These are phyloP conservation scores for Blastobotrys niveus DNA, from an alignment of 1,139 yeast species.

Conservation along the genomic window DNA sequence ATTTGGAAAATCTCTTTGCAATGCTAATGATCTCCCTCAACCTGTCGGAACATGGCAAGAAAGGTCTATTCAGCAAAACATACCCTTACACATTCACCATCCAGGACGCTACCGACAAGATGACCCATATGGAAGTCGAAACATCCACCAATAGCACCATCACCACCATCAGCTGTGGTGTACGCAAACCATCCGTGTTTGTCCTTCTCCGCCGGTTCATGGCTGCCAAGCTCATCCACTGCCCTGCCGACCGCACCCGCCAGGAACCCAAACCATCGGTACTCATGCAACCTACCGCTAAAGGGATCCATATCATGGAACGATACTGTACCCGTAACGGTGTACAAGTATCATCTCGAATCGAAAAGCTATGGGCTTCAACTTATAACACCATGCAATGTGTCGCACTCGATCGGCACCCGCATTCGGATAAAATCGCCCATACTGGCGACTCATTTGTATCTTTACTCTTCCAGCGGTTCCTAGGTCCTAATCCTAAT, in stretches of 20 bases:
- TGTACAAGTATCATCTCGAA: conserved; percentile 25
- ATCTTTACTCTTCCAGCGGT: conserved; percentile 54
- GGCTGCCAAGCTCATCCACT: conserved; percentile 64
- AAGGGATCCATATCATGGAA: conserved; percentile 70
- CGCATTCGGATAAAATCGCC: conserved; percentile 53
- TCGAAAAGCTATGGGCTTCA: conserved; percentile 38
- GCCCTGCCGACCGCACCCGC: conserved; percentile 57
- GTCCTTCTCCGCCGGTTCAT: conserved; percentile 51
- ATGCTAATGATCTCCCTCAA: conserved; percentile 49
- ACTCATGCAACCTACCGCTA: conserved; percentile 79
- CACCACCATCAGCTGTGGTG: conserved; percentile 55
- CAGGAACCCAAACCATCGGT: conserved; percentile 17
- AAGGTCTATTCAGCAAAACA: conserved; percentile 38
- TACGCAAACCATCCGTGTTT: conserved; percentile 46
- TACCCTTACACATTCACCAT: conserved; percentile 51
- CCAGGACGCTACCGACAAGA: conserved; percentile 46
- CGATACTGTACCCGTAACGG: conserved; percentile 58
- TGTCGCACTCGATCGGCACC: conserved; percentile 61
- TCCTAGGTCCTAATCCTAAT: conserved; percentile 67
- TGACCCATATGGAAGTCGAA: conserved; percentile 47
- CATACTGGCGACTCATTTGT: conserved; percentile 51
- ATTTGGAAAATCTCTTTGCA: conserved; percentile 29
- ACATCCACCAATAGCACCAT: conserved; percentile 41
- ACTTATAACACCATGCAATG: conserved; percentile 67
- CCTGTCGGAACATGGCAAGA: conserved; percentile 25